phyloP scores from a whole-genome alignment of 805 yeast genomes.

The Metschnikowia aberdeeniae region DNA sequence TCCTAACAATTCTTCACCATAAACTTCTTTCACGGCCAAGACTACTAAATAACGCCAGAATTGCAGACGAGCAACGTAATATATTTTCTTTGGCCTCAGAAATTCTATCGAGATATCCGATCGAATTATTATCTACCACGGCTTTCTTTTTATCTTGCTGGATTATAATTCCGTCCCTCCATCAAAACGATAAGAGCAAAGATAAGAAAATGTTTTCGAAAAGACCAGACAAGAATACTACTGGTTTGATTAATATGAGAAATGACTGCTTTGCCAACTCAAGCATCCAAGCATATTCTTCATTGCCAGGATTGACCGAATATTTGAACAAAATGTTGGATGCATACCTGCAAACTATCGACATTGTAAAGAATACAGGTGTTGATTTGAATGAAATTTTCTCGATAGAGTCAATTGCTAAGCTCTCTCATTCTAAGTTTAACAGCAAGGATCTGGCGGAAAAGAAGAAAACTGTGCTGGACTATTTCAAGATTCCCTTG shows the following conservation, averaged over 20 bases:
- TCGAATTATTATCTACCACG: not conserved
- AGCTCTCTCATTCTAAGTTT: constrained; percentile 12
- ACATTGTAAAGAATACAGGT: constrained; percentile 12
- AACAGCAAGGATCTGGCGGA: constrained; percentile 8
- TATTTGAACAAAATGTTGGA: constrained; percentile 47
- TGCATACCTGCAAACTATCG: constrained; percentile 22
- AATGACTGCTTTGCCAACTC: constrained; percentile 94
- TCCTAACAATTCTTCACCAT: constrained; percentile 8
- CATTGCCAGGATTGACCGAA: constrained; percentile 54
- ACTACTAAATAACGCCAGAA: not conserved
- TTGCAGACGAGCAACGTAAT: not conserved
- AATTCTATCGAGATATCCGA: not conserved
- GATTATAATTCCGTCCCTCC: constrained; percentile 14
- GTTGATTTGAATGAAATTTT: constrained; percentile 14
- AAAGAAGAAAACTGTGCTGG: constrained; percentile 12
- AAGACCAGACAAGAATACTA: constrained; percentile 69
- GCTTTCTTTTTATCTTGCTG: constrained; percentile 9
- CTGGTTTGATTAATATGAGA: constrained; percentile 76
- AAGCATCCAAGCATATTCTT: constrained; percentile 72
- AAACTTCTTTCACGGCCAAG: constrained; percentile 1
- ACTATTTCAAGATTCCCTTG: constrained; percentile 41
- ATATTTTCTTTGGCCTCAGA: not conserved
- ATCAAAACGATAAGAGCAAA: not conserved
- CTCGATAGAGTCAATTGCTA: constrained; percentile 16
- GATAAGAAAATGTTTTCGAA: constrained; percentile 36